Evolutionary conservation across 441 rosid genomes (phyloP), one percentile per base, ranked within the genome.

Genomic region (Capsella rubella): DNA sequence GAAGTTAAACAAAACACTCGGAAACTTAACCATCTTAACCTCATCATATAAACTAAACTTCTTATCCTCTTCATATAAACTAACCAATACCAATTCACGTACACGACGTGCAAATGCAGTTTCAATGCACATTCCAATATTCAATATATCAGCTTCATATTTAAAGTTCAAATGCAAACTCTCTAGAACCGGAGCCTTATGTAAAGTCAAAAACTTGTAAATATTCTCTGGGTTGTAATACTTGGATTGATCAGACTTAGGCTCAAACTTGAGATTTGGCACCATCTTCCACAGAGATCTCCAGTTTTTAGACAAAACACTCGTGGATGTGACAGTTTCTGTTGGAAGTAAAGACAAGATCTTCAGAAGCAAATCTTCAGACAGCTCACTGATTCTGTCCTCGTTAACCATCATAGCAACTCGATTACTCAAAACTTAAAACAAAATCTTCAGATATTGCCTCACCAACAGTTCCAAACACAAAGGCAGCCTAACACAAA

Each of bases 221-320:
- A 46, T 21, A 46, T 46, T 15, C 51, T 46, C 25, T 46, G 51
- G 6, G 15, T 21, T 21, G 2, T 21, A n/a, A 46, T 46, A 6
- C 3, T 6, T 6, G 21, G 21, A 40, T 2, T 1, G 16, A 43
- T 39, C 12, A 43, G 1, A 5, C 3, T 43, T 2, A 3, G 1
- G 7, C 2, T 15, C 25, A 46, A 46, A 46, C 21, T 46, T 46
- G 21, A 52, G 51, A 6, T 46, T 46, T 13, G 43, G 64, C 45
- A 55, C 11, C 53, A 69, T 57, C n/a, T 32, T 46, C 65, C 56
- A 69, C 4, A 45, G 25, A 45, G 6, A 45, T n/a, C 10, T 40
- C 46, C 56, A 57, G 31, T 29, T 25, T 69, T 32, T 69, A 45
- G 64, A 56, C 35, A 69, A 56, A 32, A 69, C 64, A 55, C 54